Base-by-base conservation (phyloP, 2,329 filamentous ascomycete species). In the Penicillium sp. region DNA sequence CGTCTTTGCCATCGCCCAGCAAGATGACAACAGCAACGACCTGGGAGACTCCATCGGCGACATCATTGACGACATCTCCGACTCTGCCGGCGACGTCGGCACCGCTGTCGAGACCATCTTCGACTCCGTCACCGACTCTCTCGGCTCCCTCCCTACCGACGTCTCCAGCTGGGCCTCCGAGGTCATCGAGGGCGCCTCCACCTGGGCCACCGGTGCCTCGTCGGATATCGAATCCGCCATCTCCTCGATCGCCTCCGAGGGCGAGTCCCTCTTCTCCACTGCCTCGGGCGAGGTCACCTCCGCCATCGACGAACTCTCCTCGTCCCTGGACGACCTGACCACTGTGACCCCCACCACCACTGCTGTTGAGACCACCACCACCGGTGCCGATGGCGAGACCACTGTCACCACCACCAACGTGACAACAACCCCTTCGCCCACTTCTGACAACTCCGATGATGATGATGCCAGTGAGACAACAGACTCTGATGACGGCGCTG, bases 371-470 rank as follows among this genome's bases (percentile, higher is more conserved):
- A 44, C 31, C 5, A 57, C 48, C 26, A 41, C 59, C n/a, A 61
- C 58, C 5, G 47, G 31, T n/a, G 29, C 41, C 9, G 50, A 41
- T 7, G 49, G 41, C 44, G 17, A 21, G 19, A 49, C 61, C 26
- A 69, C 67, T 8, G 67, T 68, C 2, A 29, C 53, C 45, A 70
- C 70, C 29, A 58, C 71, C 55, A 61, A 67, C 13, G 41, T 58
- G 8, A 70, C 68, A 38, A 48, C 63, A n/a, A 58, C 65, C 26
- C 69, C 66, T 11, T 44, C 58, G 1, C 49, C 62, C 3, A 56
- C 38, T 17, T 41, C 38, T 47, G 30, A 41, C 31, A 49, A 46
- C 38, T 9, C 58, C 7, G 46, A 58, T 46, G 58, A 35, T 31
- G 23, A 53, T 30, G 57, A 58, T 23, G 26, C 57, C 9, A 23